A percentile compares a stretch with the other conserved stretches of the same genome.
These are phyloP conservation scores for Candida stauntonica DNA, from an alignment of 805 yeast genomes.

Conservation along the genomic window DNA sequence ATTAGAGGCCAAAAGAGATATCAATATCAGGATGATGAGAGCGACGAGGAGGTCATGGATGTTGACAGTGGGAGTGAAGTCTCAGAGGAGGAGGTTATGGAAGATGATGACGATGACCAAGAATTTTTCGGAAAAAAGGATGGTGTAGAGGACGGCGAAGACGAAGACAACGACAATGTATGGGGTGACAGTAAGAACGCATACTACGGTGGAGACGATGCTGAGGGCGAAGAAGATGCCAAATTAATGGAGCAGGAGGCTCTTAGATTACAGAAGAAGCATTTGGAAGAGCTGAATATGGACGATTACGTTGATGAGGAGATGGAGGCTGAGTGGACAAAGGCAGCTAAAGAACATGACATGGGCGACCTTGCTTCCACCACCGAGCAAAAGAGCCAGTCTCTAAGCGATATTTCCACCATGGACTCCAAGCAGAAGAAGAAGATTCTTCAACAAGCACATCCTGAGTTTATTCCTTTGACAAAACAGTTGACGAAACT, in stretches of 20 bases:
- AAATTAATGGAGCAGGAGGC: slow-evolving; percentile 86
- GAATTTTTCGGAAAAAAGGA: slow-evolving; percentile 31
- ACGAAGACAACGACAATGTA: slow-evolving; percentile 38
- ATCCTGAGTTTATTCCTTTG: slow-evolving; percentile 83
- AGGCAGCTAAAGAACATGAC: slow-evolving; percentile 47
- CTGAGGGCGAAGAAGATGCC: slow-evolving; percentile 64
- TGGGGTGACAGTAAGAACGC: slow-evolving; percentile 43
- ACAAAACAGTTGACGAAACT: slow-evolving; percentile 52
- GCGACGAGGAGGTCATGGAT: slow-evolving; percentile 47
- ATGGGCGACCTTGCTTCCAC: slow-evolving; percentile 28
- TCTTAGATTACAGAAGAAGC: slow-evolving; percentile 74
- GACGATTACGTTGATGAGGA: slow-evolving; percentile 77
- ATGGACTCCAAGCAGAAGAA: slow-evolving; percentile 52
- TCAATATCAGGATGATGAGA: slow-evolving; percentile 42
- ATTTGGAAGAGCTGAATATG: slow-evolving; percentile 69
- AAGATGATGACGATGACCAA: slow-evolving; percentile 25
- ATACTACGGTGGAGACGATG: slow-evolving; percentile 51
- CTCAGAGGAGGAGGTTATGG: slow-evolving; percentile 45
- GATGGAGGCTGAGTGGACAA: slow-evolving; percentile 74
- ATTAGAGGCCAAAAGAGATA: slow-evolving; percentile 28
- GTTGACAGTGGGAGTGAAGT: slow-evolving; percentile 35
- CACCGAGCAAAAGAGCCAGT: slow-evolving; percentile 29
- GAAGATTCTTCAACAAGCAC: slow-evolving; percentile 51
- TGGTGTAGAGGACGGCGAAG: slow-evolving; percentile 28
- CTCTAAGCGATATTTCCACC: slow-evolving; percentile 40